Base-by-base conservation (phyloP, 169 alveolate genomes). In the Eimeria sp. region DNA sequence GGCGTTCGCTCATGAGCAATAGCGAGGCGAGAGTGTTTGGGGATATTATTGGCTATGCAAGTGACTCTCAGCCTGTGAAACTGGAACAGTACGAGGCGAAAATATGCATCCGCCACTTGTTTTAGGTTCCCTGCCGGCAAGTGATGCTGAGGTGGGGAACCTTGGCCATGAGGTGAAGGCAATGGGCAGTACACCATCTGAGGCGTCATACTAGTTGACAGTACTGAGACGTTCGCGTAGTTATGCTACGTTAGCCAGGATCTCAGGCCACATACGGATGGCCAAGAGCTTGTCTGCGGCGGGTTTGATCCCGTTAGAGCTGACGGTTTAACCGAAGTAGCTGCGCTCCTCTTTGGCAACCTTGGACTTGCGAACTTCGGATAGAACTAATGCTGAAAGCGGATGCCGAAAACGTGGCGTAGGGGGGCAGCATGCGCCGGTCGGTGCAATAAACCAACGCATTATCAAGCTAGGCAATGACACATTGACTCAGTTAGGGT, bases 131-230 rank as follows among this genome's bases (percentile, higher is more conserved):
- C n/a, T n/a, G n/a, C n/a, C n/a, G n/a, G n/a, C n/a, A n/a, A n/a
- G n/a, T n/a, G n/a, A n/a, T n/a, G n/a, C n/a, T n/a, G n/a, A n/a
- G n/a, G n/a, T n/a, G n/a, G n/a, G n/a, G n/a, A n/a, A n/a, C n/a
- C n/a, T n/a, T n/a, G n/a, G n/a, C n/a, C n/a, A n/a, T n/a, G n/a
- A n/a, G n/a, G n/a, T n/a, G n/a, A n/a, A n/a, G n/a, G n/a, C n/a
- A n/a, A n/a, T n/a, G n/a, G n/a, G n/a, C n/a, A n/a, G n/a, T n/a
- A n/a, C n/a, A n/a, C n/a, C n/a, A n/a, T n/a, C n/a, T n/a, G n/a
- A n/a, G n/a, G n/a, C n/a, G n/a, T n/a, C n/a, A n/a, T n/a, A 71
- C 13, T 71, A 71, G 52, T 71, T 71, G 46, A 71, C 78, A n/a
- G 49, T n/a, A 8, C 49, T 18, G n/a, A 13, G 49, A 37, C 20